Evolutionary conservation across 129 eudicot species (phyloP).

Genomic region (Calendula officinalis): DNA sequence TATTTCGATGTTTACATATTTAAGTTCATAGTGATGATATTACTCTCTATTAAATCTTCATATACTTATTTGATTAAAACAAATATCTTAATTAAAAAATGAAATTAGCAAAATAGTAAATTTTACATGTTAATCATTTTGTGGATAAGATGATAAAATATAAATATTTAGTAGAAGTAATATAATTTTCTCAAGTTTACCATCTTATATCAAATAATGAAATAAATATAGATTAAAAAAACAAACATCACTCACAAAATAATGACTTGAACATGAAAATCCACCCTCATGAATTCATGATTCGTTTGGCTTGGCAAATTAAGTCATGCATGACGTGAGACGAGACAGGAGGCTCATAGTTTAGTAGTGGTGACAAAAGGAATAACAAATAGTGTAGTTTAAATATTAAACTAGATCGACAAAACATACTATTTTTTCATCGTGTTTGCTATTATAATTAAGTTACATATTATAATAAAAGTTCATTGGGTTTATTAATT

Average conservation of each 20-base stretch:
- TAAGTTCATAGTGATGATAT: too few relatives aligned
- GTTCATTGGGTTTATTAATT: neutral
- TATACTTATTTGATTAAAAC: too few relatives aligned
- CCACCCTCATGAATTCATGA: neutral
- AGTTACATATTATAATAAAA: neutral
- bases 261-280: neutral
- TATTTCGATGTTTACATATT: too few relatives aligned
- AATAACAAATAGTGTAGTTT: neutral
- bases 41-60: too few relatives aligned
- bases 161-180: too few relatives aligned
- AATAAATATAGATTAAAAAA: neutral
- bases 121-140: too few relatives aligned
- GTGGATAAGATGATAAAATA: too few relatives aligned
- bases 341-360: slow-evolving; percentile 13
- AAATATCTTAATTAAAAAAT: too few relatives aligned
- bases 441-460: neutral
- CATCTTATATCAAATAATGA: neutral
- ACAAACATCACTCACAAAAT: neutral
- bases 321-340: slow-evolving; percentile 38
- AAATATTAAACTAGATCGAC: neutral
- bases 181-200: neutral
- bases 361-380: slow-evolving; percentile 12
- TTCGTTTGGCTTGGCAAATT: slow-evolving; percentile 1
- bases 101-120: too few relatives aligned
- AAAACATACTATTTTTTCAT: neutral